Evolutionary conservation across 2,329 filamentous ascomycete genomes (phyloP).

Genomic region (Hypoxylon sp.): DNA sequence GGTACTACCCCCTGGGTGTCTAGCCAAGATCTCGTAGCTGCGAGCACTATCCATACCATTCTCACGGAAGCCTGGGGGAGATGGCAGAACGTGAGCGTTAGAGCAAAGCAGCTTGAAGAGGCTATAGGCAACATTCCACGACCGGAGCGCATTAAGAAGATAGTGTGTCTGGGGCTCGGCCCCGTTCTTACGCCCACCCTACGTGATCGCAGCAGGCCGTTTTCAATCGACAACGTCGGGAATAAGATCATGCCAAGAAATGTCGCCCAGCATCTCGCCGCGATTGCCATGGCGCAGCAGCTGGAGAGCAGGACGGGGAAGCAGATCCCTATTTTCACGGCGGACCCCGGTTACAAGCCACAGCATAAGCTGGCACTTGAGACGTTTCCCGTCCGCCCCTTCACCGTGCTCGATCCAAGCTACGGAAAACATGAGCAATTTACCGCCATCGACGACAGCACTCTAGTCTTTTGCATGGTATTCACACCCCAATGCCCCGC

Average conservation of each 20-base stretch:
- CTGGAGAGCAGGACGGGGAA: constrained; percentile 21
- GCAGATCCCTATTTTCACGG: constrained; percentile 26
- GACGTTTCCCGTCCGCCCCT: constrained; percentile 13
- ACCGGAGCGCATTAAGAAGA: constrained; percentile 29
- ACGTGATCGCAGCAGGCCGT: neutral
- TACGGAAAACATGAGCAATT: constrained; percentile 38
- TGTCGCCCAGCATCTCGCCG: constrained; percentile 35
- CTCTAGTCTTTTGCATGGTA: constrained; percentile 31
- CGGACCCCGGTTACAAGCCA: constrained; percentile 30
- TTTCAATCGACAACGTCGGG: neutral
- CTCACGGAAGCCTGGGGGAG: constrained; percentile 26
- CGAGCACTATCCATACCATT: constrained; percentile 10
- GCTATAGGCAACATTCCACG: constrained; percentile 33
- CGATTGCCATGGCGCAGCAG: constrained; percentile 29
- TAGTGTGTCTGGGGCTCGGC: constrained; percentile 39
- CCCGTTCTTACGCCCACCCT: constrained; percentile 3
- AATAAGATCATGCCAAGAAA: constrained; percentile 21
- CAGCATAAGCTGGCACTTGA: constrained; percentile 31
- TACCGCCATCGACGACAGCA: constrained; percentile 32
- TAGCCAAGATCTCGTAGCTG: constrained; percentile 5
- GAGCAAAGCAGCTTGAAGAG: constrained; percentile 13
- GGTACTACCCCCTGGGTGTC: neutral
- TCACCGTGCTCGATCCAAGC: constrained; percentile 29
- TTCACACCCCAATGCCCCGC: constrained; percentile 24
- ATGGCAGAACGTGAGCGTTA: constrained; percentile 25